These are phyloP conservation scores for Penicillium decumbens DNA, from an alignment of 2,329 filamentous ascomycete genomes.

Conservation along the genomic window DNA sequence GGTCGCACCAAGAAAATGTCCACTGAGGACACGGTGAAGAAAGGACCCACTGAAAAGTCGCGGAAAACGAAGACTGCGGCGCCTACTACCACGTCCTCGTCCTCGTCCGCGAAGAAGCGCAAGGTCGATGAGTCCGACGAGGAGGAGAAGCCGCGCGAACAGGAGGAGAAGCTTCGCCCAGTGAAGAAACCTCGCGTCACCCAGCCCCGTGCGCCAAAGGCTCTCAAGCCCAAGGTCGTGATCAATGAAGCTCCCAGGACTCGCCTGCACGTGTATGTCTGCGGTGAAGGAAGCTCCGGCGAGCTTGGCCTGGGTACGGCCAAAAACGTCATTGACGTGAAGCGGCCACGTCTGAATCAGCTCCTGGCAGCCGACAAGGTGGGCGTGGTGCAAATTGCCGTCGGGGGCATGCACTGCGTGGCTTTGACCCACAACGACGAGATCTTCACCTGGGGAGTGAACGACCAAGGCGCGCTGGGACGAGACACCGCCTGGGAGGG, in stretches of 20 bases:
- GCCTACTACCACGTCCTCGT: slow-evolving; percentile 9
- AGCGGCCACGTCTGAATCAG: slow-evolving; percentile 66
- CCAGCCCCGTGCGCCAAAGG: slow-evolving; percentile 28
- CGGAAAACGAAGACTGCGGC: slow-evolving; percentile 16
- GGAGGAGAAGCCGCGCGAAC: slow-evolving; percentile 27
- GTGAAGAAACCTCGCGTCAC: slow-evolving; percentile 31
- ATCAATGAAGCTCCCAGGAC: slow-evolving; percentile 60
- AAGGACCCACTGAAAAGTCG: slow-evolving; percentile 12
- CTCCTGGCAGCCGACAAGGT: slow-evolving; percentile 54
- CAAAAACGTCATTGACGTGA: slow-evolving; percentile 65
- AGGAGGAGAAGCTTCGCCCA: slow-evolving; percentile 28
- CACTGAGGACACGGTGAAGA: slow-evolving; percentile 15
- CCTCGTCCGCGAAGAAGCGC: slow-evolving; percentile 30
- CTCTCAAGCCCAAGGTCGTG: slow-evolving; percentile 40
- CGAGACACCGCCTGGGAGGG: slow-evolving; percentile 67
- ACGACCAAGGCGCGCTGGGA: slow-evolving; percentile 76
- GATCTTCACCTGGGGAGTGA: slow-evolving; percentile 82
- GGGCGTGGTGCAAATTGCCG: slow-evolving; percentile 68
- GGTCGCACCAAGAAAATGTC: slow-evolving; percentile 19
- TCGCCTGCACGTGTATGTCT: slow-evolving; percentile 68
- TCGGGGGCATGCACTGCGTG: slow-evolving; percentile 76
- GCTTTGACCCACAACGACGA: slow-evolving; percentile 75
- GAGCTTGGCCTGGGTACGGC: slow-evolving; percentile 72
- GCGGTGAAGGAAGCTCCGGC: slow-evolving; percentile 73
- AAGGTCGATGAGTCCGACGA: slow-evolving; percentile 26